Base-by-base conservation (phyloP, 805 yeast genomes). In the Wilhelminamyces savonicus region DNA sequence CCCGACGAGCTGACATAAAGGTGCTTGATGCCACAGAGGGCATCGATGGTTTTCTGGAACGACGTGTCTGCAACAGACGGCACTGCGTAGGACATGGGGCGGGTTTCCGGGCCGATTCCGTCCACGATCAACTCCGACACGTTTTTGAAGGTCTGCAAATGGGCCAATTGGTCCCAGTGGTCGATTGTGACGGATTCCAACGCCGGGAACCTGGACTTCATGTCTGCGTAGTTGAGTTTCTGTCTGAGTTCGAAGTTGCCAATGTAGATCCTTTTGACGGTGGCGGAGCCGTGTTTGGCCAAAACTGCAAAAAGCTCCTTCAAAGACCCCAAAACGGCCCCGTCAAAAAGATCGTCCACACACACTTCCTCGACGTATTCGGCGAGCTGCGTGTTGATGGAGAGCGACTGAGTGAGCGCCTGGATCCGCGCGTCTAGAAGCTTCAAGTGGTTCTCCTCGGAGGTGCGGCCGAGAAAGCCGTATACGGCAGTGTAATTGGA, bases 351-450 rank as follows among this genome's bases (percentile, higher is more conserved):
- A 4, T 46, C 59, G 13, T 53, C 51, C 1, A 72, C 48, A 0
- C 44, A 44, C 3, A 73, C 41, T 17, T 57, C 50, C 23, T 57
- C 46, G 3, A 73, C 49, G 23, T 45, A 42, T 4, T 31, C 11
- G 13, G 56, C 51, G 13, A 71, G 48, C 4, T 50, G 48, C 3
- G 58, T 37, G 31, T 69, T 65, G 26, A 59, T 36, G 4, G 28
- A 32, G 16, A 70, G 39, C 1, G 68, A 52, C 13, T 60, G 59
- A 9, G 59, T 27, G 23, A 77, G 46, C 3, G 66, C 50, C 22
- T 56, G 57, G 27, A 76, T 54, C 36, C 70, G 59, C 11, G 62
- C 61, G 26, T 39, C 35, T 17, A 61, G 44, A 35, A 59, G 31
- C 16, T 41, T 43, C 22, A 34, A 20, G 23, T 59, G 62, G 11